phyloP scores from a whole-genome alignment of 1,139 yeast species.

The Lodderomyces jiufengensis region DNA sequence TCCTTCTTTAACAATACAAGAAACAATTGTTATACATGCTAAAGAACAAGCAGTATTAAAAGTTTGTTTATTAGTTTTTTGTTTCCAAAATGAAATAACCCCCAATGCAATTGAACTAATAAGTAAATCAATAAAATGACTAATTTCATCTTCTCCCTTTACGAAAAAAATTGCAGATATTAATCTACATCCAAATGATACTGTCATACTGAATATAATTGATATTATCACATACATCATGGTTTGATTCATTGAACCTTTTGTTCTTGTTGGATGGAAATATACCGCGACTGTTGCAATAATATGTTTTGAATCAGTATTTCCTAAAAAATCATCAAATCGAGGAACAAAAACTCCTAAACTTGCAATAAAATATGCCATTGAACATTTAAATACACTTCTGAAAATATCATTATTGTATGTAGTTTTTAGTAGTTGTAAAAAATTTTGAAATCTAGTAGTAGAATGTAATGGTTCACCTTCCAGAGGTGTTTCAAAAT shows the following conservation, averaged over 20 bases:
- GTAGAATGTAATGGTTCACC: too few relatives aligned
- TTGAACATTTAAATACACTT: constrained; percentile 58
- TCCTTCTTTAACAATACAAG: constrained; percentile 77
- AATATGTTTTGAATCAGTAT: constrained; percentile 73
- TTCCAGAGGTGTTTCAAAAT: neutral
- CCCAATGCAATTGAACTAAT: constrained; percentile 60
- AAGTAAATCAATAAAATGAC: constrained; percentile 55
- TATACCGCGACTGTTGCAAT: constrained; percentile 82
- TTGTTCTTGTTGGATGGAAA: constrained; percentile 77
- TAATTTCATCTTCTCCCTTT: constrained; percentile 46
- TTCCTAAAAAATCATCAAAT: constrained; percentile 55
- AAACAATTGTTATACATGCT: constrained; percentile 68
- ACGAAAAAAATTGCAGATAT: constrained; percentile 47
- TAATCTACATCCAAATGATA: constrained; percentile 53
- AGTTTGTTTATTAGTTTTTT: constrained; percentile 60
- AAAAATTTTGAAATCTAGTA: neutral
- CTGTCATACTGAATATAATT: constrained; percentile 51
- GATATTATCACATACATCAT: constrained; percentile 57
- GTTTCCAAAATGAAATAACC: constrained; percentile 64
- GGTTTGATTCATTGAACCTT: constrained; percentile 80
- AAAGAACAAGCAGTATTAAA: constrained; percentile 80
- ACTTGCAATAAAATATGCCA: constrained; percentile 72
- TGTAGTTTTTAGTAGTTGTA: constrained; percentile 5
- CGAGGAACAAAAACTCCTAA: constrained; percentile 67
- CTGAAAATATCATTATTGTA: constrained; percentile 20